Evolutionary conservation across 106 monocot genomes (phyloP), one percentile per base, ranked within the genome.

Genomic region (Agapanthus africanus): DNA sequence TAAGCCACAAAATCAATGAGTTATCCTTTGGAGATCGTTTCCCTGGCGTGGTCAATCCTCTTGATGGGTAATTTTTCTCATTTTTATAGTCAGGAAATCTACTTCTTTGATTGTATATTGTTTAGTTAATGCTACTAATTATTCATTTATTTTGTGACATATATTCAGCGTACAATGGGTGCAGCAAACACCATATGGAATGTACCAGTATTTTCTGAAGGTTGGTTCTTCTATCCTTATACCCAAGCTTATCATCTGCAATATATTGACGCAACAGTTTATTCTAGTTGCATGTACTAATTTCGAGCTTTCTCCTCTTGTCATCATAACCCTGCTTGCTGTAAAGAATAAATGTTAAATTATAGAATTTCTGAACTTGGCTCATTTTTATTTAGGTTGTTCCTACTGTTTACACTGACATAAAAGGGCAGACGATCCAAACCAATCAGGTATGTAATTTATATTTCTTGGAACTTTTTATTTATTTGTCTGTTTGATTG

Each of bases 141-240:
- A 54, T 59, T 59, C 13, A n/a, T 78, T 2, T 69, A 37, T 32
- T 26, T 69, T 14, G 38, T 69, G 67, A 41, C 46, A 74, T 73
- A n/a, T n/a, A 33, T 40, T 70, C 59, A 97, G 92, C 51, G 86
- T 76, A 23, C 81, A 82, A 37, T 97, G 97, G 97, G 60, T 87
- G 49, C 97, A 97, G 62, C 75, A 68, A 57, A 76, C 86, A 37
- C 78, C 80, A 67, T 82, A 81, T 75, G 97, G 89, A 50, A 84
- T 93, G 84, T 97, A 97, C 76, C 87, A 97, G 50, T 97, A 97
- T 70, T 97, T 97, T 62, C 77, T 97, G 19, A 97, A 97, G 84
- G 95, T 82, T 76, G 67, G 65, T 49, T 4, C 27, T 37, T n/a
- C 41, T 63, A 2, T 39, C 8, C 0, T 66, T 65, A 7, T 37